Conservation (phyloP, 345 rosid species). For the Lumnitzera littorea region DNA sequence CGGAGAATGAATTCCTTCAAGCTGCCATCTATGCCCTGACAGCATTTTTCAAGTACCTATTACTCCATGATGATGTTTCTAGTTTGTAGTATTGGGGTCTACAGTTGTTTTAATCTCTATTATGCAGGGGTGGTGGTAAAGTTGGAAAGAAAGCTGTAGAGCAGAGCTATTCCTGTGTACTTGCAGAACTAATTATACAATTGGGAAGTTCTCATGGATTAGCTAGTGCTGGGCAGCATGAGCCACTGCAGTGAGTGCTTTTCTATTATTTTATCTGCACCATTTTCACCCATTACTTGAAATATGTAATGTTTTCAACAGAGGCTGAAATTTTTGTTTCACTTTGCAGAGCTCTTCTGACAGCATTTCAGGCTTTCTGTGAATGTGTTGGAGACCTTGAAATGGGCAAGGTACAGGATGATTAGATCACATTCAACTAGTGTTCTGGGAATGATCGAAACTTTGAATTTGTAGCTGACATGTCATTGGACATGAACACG, state of each 20-base stretch:
- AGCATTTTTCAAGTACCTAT: constrained; percentile 74
- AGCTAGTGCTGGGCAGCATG: constrained; percentile 76
- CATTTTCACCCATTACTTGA: background rate
- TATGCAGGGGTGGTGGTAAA: constrained; percentile 90
- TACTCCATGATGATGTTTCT: constrained; percentile 11
- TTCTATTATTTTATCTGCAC: background rate
- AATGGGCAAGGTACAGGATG: constrained; percentile 83
- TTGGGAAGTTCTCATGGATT: constrained; percentile 89
- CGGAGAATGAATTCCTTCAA: constrained; percentile 59
- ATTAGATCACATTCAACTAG: background rate
- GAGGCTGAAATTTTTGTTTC: constrained; percentile 5
- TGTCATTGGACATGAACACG: background rate
- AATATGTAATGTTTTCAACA: constrained; percentile 1
- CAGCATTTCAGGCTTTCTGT: constrained; percentile 92
- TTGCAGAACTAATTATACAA: constrained; percentile 81
- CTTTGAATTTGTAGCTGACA: background rate
- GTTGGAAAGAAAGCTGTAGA: constrained; percentile 88
- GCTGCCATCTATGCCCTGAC: constrained; percentile 86
- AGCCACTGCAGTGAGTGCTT: constrained; percentile 60
- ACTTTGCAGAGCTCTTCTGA: constrained; percentile 68
- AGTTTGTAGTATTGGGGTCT: constrained; percentile 8
- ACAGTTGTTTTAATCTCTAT: constrained; percentile 17
- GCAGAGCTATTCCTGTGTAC: constrained; percentile 79
- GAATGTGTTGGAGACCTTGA: constrained; percentile 98
- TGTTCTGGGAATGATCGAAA: background rate